Evolutionary conservation across 1,284 basidiomycete genomes (phyloP).

Genomic region (Pseudozyma sp.): DNA sequence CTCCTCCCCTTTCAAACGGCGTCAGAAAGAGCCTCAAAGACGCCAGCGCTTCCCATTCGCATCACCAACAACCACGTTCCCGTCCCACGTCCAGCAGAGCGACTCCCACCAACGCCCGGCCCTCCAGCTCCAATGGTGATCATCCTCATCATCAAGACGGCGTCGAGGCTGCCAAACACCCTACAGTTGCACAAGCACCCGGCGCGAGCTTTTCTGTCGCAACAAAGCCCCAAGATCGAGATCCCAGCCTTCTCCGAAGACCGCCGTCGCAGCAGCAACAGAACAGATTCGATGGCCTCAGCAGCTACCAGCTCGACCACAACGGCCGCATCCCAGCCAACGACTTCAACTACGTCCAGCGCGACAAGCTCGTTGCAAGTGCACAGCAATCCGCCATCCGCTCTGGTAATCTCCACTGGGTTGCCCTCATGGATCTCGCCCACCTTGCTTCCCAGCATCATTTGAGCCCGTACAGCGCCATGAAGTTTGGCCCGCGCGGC

Average conservation of each 20-base stretch:
- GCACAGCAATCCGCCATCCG: conserved; percentile 46
- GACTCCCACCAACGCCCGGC: background rate
- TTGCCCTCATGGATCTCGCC: conserved; percentile 59
- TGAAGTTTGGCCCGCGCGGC: conserved; percentile 61
- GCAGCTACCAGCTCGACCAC: conserved; percentile 44
- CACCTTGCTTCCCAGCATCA: conserved; percentile 66
- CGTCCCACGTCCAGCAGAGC: conserved; percentile 12
- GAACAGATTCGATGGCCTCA: conserved; percentile 27
- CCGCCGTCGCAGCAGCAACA: conserved; percentile 7
- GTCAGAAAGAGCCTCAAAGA: conserved; percentile 19
- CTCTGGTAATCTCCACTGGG: conserved; percentile 56
- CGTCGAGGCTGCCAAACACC: conserved; percentile 38
- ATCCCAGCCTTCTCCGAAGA: conserved; percentile 39
- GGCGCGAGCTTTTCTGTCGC: conserved; percentile 46
- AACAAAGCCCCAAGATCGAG: conserved; percentile 47
- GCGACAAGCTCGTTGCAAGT: conserved; percentile 52
- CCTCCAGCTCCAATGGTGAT: background rate
- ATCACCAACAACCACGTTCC: conserved; percentile 9
- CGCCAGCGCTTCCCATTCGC: conserved; percentile 3
- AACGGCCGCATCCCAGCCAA: conserved; percentile 46
- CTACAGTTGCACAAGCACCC: conserved; percentile 33
- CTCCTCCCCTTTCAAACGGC: background rate
- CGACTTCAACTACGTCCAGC: conserved; percentile 44
- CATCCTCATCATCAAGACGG: conserved; percentile 9
- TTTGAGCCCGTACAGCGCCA: conserved; percentile 57